Evolutionary conservation across 257 asterid species (phyloP).

Genomic region (Eustoma russellianum): DNA sequence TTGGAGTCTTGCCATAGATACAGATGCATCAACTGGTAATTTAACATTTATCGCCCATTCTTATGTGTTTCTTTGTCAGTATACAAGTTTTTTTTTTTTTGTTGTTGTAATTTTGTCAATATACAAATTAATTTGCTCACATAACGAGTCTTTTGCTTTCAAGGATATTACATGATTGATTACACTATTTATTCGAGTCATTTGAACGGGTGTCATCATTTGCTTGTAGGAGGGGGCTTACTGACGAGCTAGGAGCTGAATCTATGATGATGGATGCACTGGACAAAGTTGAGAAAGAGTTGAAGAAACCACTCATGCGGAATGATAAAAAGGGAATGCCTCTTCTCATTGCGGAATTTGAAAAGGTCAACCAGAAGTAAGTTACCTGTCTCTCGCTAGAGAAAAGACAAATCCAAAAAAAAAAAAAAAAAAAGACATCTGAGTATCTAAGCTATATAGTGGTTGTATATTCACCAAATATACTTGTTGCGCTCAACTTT

Average conservation of each 20-base stretch:
- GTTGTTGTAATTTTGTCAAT: no score
- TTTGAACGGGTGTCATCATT: neutral
- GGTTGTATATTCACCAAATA: neutral
- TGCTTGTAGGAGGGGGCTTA: slow-evolving; percentile 68
- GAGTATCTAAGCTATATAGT: neutral
- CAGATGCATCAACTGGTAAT: no score
- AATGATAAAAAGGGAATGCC: slow-evolving; percentile 86
- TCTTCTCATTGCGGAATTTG: slow-evolving; percentile 67
- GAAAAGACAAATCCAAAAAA: neutral
- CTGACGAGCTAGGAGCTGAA: slow-evolving; percentile 76
- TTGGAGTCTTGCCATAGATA: no score
- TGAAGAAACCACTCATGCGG: slow-evolving; percentile 80
- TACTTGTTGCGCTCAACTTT: neutral
- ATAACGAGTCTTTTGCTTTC: no score
- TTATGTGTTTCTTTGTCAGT: no score
- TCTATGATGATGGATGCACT: slow-evolving; percentile 73
- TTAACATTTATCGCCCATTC: no score
- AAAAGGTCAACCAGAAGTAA: slow-evolving; percentile 89
- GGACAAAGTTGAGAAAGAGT: slow-evolving; percentile 82
- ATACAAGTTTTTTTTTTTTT: no score
- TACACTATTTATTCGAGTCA: no score
- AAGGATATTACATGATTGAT: no score
- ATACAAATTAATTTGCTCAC: no score
- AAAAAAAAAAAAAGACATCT: no score
- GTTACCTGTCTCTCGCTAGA: slow-evolving; percentile 14